Conservation (phyloP, 306 rosid species). For the Amphicarpaea edgeworthii region DNA sequence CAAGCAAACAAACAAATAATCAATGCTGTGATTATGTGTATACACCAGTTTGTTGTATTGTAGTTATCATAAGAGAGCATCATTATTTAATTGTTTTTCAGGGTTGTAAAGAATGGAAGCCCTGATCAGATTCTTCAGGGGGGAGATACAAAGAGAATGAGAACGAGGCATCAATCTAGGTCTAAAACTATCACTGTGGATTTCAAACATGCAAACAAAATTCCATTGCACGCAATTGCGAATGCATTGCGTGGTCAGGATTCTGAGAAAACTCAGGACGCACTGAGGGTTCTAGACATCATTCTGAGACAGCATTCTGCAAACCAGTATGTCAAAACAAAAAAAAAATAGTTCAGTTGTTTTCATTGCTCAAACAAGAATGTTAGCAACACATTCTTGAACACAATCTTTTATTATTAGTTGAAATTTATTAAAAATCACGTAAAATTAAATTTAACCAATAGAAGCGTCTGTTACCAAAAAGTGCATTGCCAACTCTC, state of each 20-base stretch:
- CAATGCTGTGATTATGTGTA: background rate
- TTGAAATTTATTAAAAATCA: too few species aligned
- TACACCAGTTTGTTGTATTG: background rate
- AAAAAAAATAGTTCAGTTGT: background rate
- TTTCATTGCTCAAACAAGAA: background rate
- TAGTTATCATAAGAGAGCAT: background rate
- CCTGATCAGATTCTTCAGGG: slow-evolving; percentile 2
- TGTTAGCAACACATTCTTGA: too few species aligned
- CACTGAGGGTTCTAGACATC: slow-evolving; percentile 52
- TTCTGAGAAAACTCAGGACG: slow-evolving; percentile 49
- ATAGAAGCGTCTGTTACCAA: too few species aligned
- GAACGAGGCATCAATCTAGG: slow-evolving; percentile 37
- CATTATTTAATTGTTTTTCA: slow-evolving; percentile 12
- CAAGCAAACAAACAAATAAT: background rate
- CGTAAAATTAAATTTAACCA: too few species aligned
- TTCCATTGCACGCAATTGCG: slow-evolving; percentile 52
- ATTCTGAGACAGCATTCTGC: slow-evolving; percentile 58
- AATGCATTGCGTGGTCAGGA: slow-evolving; percentile 50
- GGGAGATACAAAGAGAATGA: slow-evolving; percentile 46
- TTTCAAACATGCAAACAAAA: slow-evolving; percentile 44
- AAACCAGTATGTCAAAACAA: slow-evolving; percentile 50
- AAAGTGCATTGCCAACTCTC: too few species aligned
- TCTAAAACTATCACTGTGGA: slow-evolving; percentile 48
- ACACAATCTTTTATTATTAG: too few species aligned
- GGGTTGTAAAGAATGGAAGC: slow-evolving; percentile 36